A percentile compares a stretch with the other conserved stretches of the same genome.
phyloP scores from a whole-genome alignment of 169 alveolate species.

The Blepharisma undulans region DNA sequence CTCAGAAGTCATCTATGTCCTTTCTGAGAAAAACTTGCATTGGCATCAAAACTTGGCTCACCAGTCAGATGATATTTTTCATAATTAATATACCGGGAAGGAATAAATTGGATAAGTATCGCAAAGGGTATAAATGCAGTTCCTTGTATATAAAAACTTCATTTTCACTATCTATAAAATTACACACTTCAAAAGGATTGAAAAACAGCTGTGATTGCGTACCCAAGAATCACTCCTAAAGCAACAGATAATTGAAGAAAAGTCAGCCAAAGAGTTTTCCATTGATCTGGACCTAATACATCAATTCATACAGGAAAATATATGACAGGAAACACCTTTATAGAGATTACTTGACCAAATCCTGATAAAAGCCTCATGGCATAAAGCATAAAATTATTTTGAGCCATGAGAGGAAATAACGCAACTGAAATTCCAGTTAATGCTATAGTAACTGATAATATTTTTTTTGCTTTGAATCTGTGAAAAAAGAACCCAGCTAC shows the following conservation, averaged over 20 bases:
- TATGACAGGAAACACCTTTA: conserved; percentile 75
- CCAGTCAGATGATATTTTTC: not conserved
- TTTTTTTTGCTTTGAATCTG: not conserved
- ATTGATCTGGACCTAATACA: conserved; percentile 88
- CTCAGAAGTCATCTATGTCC: not conserved
- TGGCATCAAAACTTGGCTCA: not conserved
- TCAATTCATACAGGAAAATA: conserved; percentile 96
- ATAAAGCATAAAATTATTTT: conserved; percentile 36
- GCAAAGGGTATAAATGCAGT: conserved; percentile 29
- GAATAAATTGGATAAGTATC: not conserved
- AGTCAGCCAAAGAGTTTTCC: conserved; percentile 93
- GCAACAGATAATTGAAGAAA: conserved; percentile 87
- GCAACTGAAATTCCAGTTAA: not conserved
- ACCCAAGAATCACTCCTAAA: conserved; percentile 84
- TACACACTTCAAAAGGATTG: conserved; percentile 29
- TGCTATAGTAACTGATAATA: not conserved
- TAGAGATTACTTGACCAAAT: conserved; percentile 80
- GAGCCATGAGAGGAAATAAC: not conserved
- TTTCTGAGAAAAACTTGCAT: not conserved
- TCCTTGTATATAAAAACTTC: conserved; percentile 56
- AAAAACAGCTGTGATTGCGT: conserved; percentile 57
- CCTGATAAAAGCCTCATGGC: conserved; percentile 88
- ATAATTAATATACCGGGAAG: not conserved
- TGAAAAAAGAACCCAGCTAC: not conserved
- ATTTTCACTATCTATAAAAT: conserved; percentile 45